Conservation (phyloP, 139 green algal species). For the Coelastrella sp. region DNA sequence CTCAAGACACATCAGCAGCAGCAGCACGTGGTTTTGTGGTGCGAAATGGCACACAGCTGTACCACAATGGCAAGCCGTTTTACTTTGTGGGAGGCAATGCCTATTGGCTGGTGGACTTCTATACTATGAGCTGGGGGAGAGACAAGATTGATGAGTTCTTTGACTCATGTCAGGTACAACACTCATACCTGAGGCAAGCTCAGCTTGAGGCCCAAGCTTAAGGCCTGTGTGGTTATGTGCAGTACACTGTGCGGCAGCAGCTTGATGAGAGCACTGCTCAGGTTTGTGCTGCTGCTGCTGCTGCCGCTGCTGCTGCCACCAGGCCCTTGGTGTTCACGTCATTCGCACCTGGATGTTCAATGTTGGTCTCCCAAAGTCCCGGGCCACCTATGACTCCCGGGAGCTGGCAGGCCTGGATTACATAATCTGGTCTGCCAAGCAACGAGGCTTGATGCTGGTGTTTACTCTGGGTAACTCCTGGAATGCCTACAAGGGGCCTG, state of each 20-base stretch:
- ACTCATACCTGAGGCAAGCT: background rate
- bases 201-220: background rate
- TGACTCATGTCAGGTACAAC: conserved; percentile 20
- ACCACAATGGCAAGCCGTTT: conserved; percentile 45
- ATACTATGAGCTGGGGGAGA: conserved; percentile 19
- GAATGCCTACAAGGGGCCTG: conserved; percentile 52
- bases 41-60: conserved; percentile 35
- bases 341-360: conserved; percentile 60
- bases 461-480: conserved; percentile 66
- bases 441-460: conserved; percentile 57
- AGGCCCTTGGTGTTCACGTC: conserved; percentile 52
- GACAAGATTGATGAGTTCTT: conserved; percentile 23
- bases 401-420: conserved; percentile 66
- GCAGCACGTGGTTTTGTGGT: conserved; percentile 26
- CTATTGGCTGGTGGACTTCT: conserved; percentile 43
- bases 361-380: background rate
- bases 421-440: conserved; percentile 52
- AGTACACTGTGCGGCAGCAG: background rate
- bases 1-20: conserved; percentile 5
- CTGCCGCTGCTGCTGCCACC: background rate
- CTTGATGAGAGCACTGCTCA: background rate
- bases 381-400: conserved; percentile 59
- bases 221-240: background rate
- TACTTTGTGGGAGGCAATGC: conserved; percentile 53
- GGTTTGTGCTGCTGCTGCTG: background rate